A percentile compares a stretch with the other conserved stretches of the same genome.
Evolutionary conservation across 768 basidiomycete species (phyloP).

Genomic region (Neoboletus magnificus): DNA sequence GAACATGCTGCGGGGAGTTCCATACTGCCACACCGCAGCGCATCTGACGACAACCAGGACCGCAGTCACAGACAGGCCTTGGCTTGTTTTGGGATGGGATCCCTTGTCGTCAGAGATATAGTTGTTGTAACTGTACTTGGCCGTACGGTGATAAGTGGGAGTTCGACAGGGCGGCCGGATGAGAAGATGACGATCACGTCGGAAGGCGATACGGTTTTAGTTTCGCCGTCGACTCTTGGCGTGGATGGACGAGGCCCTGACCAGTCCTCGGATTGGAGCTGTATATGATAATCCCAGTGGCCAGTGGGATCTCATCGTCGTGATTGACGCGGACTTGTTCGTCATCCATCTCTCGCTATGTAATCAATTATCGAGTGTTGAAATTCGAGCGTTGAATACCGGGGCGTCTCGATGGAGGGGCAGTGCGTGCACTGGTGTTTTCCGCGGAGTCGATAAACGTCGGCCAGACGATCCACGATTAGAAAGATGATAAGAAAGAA

Average conservation of each 20-base stretch:
- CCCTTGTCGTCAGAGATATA: not conserved
- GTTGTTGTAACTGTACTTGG: not conserved
- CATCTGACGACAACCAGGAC: constrained; percentile 3
- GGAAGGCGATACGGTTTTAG: constrained; percentile 5
- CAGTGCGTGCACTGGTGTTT: too few relatives aligned
- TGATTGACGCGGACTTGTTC: not conserved
- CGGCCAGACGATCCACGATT: not conserved
- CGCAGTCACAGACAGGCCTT: constrained; percentile 6
- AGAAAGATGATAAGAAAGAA: too few relatives aligned
- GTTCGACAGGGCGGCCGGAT: not conserved
- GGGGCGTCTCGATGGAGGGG: not conserved
- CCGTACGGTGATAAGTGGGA: constrained; percentile 1
- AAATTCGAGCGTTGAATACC: not conserved
- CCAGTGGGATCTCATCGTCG: not conserved
- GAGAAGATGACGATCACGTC: constrained; percentile 6
- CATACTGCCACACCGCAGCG: not conserved
- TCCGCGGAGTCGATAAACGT: not conserved
- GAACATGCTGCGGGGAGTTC: not conserved
- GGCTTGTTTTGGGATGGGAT: not conserved
- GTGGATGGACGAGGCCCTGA: not conserved
- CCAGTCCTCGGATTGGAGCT: not conserved
- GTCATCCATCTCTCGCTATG: not conserved
- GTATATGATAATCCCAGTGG: not conserved
- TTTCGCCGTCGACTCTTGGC: not conserved
- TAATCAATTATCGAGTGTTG: not conserved